These are phyloP conservation scores for Glycine tomentella DNA, from an alignment of 306 rosid species.

Conservation along the genomic window DNA sequence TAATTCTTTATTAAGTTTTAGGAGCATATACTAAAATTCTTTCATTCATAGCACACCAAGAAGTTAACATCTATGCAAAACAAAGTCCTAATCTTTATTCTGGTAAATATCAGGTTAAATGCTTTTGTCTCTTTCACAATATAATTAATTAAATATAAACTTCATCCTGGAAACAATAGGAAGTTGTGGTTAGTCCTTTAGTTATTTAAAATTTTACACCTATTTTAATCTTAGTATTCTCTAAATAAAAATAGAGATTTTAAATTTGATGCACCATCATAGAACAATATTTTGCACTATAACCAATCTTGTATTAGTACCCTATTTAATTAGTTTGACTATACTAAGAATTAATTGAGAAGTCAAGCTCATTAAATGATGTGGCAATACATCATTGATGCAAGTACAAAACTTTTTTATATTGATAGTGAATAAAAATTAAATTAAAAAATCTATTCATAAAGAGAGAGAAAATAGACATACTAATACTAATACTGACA, in stretches of 20 bases:
- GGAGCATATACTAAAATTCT: neutral
- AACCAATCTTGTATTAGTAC: neutral
- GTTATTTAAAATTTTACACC: constrained; percentile 9
- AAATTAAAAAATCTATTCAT: neutral
- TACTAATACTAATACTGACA: neutral
- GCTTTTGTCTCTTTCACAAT: neutral
- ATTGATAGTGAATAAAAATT: neutral
- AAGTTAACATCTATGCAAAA: neutral
- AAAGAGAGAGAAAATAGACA: neutral
- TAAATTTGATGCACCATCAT: neutral
- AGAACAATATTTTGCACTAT: neutral
- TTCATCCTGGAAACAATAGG: neutral
- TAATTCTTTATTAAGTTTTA: neutral
- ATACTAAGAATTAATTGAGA: neutral
- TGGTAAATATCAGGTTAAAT: neutral
- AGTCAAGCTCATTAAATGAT: neutral
- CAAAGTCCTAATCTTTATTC: neutral
- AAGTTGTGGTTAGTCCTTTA: neutral
- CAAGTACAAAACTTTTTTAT: neutral
- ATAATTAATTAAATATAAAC: constrained; percentile 19
- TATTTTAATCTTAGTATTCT: neutral
- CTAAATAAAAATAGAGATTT: neutral
- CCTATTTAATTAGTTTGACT: constrained; percentile 8
- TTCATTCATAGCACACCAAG: neutral
- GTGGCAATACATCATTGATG: neutral